Conservation (phyloP, 345 rosid genomes). For the Murraya koenigii region DNA sequence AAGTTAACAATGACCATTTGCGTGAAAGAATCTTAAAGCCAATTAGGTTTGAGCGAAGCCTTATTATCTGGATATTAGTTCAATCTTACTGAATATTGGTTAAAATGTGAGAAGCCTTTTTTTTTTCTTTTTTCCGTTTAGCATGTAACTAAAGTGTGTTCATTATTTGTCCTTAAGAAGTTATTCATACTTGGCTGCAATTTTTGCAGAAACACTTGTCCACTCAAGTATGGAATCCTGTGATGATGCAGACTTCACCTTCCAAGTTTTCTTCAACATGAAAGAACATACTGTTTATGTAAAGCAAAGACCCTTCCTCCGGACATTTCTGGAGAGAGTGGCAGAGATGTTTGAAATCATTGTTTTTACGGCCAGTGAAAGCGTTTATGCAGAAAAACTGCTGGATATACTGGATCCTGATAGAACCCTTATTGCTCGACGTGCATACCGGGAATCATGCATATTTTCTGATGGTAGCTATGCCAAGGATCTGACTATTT, state of each 20-base stretch:
- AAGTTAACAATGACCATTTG: not conserved
- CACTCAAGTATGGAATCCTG: conserved; percentile 78
- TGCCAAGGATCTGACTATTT: conserved; percentile 84
- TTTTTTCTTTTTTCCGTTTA: not conserved
- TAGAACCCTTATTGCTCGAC: conserved; percentile 57
- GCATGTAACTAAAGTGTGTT: not conserved
- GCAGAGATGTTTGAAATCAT: conserved; percentile 81
- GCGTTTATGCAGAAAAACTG: conserved; percentile 79
- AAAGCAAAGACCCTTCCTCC: conserved; percentile 79
- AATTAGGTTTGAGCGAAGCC: not conserved
- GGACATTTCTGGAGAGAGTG: conserved; percentile 76
- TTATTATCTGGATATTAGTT: not conserved
- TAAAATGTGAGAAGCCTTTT: not conserved
- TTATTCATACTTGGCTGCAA: conserved; percentile 7
- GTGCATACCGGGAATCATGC: conserved; percentile 86
- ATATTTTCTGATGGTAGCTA: conserved; percentile 76
- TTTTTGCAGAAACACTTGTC: conserved; percentile 79
- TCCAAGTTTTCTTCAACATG: conserved; percentile 77
- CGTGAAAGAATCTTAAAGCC: not conserved
- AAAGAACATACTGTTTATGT: conserved; percentile 82
- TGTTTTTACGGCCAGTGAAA: conserved; percentile 88
- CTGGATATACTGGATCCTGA: conserved; percentile 81
- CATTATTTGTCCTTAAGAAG: not conserved
- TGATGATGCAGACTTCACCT: conserved; percentile 78
- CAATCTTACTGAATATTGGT: not conserved